A percentile compares a stretch with the other conserved stretches of the same genome.
Evolutionary conservation across 2,329 filamentous ascomycete species (phyloP).

Genomic region (Monosporascus sp.): DNA sequence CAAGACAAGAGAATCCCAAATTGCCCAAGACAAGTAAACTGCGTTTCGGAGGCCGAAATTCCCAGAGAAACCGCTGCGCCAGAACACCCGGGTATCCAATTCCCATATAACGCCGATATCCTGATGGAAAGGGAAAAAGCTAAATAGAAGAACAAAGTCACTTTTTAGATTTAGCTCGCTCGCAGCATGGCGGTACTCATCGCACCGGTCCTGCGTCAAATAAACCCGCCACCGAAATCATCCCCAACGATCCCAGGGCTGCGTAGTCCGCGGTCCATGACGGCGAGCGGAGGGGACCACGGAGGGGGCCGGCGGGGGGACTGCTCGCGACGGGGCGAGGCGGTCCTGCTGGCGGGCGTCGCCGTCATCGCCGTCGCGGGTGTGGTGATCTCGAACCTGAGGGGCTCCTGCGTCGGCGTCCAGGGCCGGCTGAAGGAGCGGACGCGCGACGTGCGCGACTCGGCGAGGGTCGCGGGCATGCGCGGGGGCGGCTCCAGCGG

Average conservation of each 20-base stretch:
- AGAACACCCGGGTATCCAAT: too few species aligned
- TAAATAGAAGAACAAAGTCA: too few species aligned
- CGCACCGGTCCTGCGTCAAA: not conserved
- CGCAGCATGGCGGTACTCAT: too few species aligned
- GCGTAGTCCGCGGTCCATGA: slow-evolving; percentile 10
- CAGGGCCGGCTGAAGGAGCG: slow-evolving; percentile 18
- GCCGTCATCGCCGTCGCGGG: slow-evolving; percentile 4
- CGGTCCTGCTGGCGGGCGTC: not conserved
- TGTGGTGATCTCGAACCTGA: slow-evolving; percentile 7
- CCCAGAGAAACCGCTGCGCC: too few species aligned
- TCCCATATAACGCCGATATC: too few species aligned
- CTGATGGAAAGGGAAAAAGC: too few species aligned
- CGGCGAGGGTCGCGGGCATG: slow-evolving; percentile 11
- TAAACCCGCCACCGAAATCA: slow-evolving; percentile 15
- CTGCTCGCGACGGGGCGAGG: slow-evolving; percentile 3
- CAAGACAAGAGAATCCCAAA: too few species aligned
- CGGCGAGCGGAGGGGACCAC: slow-evolving; percentile 7
- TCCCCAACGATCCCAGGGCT: slow-evolving; percentile 19
- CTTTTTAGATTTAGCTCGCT: not conserved
- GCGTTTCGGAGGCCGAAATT: too few species aligned
- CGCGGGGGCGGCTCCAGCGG: slow-evolving; percentile 9
- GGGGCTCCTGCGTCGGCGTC: slow-evolving; percentile 9
- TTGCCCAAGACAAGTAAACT: too few species aligned
- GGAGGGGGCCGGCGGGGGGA: slow-evolving; percentile 5
- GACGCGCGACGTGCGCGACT: slow-evolving; percentile 15